Conservation (phyloP, 1,139 yeast genomes). For the Yamadazyma oceani region DNA sequence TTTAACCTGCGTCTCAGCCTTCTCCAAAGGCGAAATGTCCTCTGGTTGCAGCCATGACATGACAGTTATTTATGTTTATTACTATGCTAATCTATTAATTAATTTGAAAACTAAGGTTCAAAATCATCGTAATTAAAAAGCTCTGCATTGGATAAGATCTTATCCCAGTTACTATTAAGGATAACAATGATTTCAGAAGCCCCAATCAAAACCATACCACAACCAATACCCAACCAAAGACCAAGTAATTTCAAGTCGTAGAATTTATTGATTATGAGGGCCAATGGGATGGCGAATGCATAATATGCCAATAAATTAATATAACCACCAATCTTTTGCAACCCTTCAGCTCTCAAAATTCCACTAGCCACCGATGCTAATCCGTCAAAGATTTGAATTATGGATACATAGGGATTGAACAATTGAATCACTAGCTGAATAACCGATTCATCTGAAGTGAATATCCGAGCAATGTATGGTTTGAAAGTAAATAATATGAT, state of each 20-base stretch:
- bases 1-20: no score
- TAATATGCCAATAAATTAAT: slow-evolving; percentile 78
- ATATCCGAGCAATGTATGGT: slow-evolving; percentile 58
- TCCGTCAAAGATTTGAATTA: slow-evolving; percentile 77
- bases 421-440: slow-evolving; percentile 45
- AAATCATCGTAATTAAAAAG: background rate
- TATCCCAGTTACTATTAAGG: slow-evolving; percentile 43
- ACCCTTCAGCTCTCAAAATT: slow-evolving; percentile 81
- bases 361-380: slow-evolving; percentile 84
- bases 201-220: slow-evolving; percentile 74
- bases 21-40: no score
- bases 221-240: slow-evolving; percentile 85
- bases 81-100: no score
- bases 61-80: no score
- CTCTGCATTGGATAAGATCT: slow-evolving; percentile 33
- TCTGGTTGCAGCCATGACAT: background rate
- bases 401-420: slow-evolving; percentile 67
- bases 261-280: slow-evolving; percentile 59
- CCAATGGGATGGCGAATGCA: slow-evolving; percentile 60
- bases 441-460: slow-evolving; percentile 71
- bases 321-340: slow-evolving; percentile 80
- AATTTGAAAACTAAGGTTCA: background rate
- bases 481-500: slow-evolving; percentile 52
- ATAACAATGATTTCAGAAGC: slow-evolving; percentile 50
- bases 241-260: slow-evolving; percentile 60